Conservation (phyloP, 768 basidiomycete species). For the Termitomyces sp. region DNA sequence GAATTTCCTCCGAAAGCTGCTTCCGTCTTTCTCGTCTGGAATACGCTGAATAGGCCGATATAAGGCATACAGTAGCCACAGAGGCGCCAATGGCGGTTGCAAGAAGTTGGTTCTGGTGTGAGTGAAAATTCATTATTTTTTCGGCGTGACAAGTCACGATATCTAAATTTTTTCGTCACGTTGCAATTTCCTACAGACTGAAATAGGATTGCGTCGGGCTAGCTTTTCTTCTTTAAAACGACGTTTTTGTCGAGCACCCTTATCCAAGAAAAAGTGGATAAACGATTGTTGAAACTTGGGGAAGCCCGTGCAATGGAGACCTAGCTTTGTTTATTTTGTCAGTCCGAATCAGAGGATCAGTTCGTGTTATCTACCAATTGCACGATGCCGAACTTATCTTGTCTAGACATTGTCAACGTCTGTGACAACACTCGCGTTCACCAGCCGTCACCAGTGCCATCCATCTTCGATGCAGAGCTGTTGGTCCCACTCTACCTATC, state of each 20-base stretch:
- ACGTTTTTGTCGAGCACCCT: no score
- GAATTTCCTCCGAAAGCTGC: conserved; percentile 55
- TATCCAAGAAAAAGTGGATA: not conserved
- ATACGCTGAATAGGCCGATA: conserved; percentile 58
- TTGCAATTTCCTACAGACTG: not conserved
- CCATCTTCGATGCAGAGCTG: conserved; percentile 32
- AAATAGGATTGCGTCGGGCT: not conserved
- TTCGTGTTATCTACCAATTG: not conserved
- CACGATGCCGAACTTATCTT: conserved; percentile 28
- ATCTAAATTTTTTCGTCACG: not conserved
- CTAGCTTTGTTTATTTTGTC: not conserved
- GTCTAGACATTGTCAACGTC: conserved; percentile 59
- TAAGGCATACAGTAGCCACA: conserved; percentile 50
- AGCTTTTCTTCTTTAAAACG: not conserved
- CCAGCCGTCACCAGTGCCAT: conserved; percentile 24
- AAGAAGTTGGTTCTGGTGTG: conserved; percentile 62
- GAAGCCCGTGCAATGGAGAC: not conserved
- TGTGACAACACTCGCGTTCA: conserved; percentile 68
- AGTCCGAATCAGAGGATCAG: not conserved
- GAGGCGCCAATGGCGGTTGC: conserved; percentile 65
- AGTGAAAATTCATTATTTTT: conserved; percentile 23
- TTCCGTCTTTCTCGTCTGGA: conserved; percentile 44
- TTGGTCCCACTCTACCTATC: conserved; percentile 58
- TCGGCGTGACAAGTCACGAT: conserved; percentile 2
- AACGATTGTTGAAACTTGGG: no score